Conservation (phyloP, 345 rosid genomes). For the Salix caprea region DNA sequence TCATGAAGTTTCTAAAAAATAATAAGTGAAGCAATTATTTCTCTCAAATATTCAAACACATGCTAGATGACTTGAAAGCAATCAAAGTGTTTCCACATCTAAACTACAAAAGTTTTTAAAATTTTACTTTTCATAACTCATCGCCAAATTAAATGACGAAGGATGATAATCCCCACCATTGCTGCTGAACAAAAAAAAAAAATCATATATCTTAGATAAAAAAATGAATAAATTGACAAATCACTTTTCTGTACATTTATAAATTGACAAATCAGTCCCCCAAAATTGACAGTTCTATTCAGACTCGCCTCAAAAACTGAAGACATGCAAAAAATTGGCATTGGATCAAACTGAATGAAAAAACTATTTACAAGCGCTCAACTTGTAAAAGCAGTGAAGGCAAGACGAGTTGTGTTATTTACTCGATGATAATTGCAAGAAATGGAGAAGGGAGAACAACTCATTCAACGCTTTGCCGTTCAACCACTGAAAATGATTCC, state of each 20-base stretch:
- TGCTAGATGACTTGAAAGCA: no score
- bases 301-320: background rate
- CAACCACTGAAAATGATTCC: background rate
- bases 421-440: conserved; percentile 4
- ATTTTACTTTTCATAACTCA: no score
- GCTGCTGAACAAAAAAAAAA: no score
- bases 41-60: no score
- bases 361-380: background rate
- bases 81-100: no score
- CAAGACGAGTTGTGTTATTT: conserved; percentile 3
- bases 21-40: no score
- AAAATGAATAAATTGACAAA: background rate
- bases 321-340: background rate
- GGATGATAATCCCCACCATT: no score
- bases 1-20: no score
- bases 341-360: background rate
- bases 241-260: conserved; percentile 16
- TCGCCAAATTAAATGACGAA: no score
- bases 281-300: background rate
- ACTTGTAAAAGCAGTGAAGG: background rate
- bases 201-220: no score
- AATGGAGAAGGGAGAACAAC: background rate
- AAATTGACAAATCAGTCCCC: background rate
- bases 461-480: background rate
- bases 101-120: no score